Percentiles rank a stretch among this genome's conserved stretches.
Conservation (phyloP, 2,329 filamentous ascomycete species). For the Pseudogymnoascus sp. region DNA sequence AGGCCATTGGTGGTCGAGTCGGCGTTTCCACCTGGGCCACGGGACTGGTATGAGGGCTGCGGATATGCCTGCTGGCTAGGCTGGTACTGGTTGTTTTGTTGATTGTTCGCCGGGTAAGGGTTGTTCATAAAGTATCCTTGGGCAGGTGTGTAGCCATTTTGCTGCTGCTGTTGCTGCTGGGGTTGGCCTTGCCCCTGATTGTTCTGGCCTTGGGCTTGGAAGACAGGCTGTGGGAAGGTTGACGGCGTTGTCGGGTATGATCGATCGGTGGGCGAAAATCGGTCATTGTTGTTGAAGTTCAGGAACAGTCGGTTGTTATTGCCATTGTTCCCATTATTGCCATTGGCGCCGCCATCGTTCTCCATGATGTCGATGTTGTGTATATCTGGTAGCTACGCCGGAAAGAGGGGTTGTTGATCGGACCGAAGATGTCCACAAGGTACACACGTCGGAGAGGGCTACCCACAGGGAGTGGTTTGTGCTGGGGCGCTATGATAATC, state of each 20-base stretch:
- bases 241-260: constrained; percentile 84
- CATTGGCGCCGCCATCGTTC: constrained; percentile 15
- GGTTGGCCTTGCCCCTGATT: constrained; percentile 32
- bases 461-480: background rate
- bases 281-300: constrained; percentile 59
- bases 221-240: constrained; percentile 89
- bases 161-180: constrained; percentile 33
- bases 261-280: constrained; percentile 50
- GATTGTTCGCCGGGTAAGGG: constrained; percentile 39
- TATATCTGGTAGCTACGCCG: background rate
- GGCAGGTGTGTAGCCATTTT: constrained; percentile 37
- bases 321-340: constrained; percentile 19
- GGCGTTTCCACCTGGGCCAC: constrained; percentile 48
- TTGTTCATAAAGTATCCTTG: constrained; percentile 55
- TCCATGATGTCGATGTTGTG: background rate
- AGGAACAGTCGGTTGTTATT: constrained; percentile 53
- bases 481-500: constrained; percentile 2
- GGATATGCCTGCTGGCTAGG: constrained; percentile 48
- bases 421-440: constrained; percentile 2
- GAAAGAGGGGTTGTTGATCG: constrained; percentile 4
- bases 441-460: background rate
- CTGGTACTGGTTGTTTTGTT: constrained; percentile 38
- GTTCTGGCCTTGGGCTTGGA: constrained; percentile 30
- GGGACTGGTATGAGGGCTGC: constrained; percentile 38
- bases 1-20: constrained; percentile 86